A percentile compares a stretch with the other conserved stretches of the same genome.
Conservation (phyloP, 2,329 filamentous ascomycete genomes). For the Apiospora kogelbergensis region DNA sequence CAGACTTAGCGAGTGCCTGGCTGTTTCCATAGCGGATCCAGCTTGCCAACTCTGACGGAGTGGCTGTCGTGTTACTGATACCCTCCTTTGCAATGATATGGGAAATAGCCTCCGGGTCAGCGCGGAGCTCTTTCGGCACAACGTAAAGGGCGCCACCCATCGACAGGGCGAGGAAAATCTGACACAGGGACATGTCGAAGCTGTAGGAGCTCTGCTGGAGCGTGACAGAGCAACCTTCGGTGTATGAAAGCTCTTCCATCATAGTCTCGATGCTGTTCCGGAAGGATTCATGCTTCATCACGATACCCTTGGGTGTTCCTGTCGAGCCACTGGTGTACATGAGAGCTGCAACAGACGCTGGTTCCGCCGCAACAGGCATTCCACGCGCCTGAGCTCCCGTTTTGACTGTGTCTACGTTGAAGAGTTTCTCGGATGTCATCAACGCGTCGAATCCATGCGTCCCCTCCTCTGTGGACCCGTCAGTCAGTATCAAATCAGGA, state of each 20-base stretch:
- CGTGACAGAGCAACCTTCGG: too few relatives aligned
- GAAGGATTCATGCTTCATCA: neutral
- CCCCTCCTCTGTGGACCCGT: conserved; percentile 3
- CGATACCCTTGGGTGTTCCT: neutral
- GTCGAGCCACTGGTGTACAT: neutral
- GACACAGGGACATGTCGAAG: conserved; percentile 34
- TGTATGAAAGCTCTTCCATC: neutral
- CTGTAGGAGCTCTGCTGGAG: conserved; percentile 35
- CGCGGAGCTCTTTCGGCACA: conserved; percentile 24
- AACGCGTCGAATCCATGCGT: neutral
- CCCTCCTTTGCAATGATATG: conserved; percentile 30
- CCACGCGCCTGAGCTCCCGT: neutral
- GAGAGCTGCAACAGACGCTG: neutral
- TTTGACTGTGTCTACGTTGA: too few relatives aligned
- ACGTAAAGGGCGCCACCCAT: conserved; percentile 30
- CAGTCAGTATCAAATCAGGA: conserved; percentile 29
- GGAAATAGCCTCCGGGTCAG: conserved; percentile 33
- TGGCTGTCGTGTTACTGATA: conserved; percentile 36
- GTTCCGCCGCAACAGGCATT: too few relatives aligned
- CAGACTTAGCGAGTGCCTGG: neutral
- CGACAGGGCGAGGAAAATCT: conserved; percentile 31
- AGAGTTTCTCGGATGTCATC: too few relatives aligned
- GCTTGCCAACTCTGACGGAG: conserved; percentile 37
- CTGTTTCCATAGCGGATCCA: neutral
- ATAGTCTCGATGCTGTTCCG: neutral